Evolutionary conservation across 208 protist genomes (phyloP).

Genomic region (Leishmania guyanensis): DNA sequence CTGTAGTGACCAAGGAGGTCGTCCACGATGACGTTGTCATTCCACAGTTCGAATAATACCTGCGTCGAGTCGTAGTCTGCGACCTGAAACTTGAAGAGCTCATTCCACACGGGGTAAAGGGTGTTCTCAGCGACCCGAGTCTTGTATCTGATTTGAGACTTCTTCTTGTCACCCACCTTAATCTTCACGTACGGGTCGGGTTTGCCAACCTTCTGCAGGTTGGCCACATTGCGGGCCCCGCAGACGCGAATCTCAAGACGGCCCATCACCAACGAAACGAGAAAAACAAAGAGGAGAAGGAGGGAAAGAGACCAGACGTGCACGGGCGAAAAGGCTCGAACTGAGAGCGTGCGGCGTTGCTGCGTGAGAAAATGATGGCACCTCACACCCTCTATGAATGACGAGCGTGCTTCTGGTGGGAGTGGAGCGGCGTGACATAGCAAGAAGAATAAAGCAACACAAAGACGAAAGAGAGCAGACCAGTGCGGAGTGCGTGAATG

Average conservation of each 20-base stretch:
- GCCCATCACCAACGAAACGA: slow-evolving; percentile 6
- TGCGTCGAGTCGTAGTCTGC: slow-evolving; percentile 53
- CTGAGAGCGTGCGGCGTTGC: not conserved
- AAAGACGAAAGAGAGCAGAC: not conserved
- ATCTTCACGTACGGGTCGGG: slow-evolving; percentile 70
- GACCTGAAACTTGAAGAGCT: slow-evolving; percentile 71
- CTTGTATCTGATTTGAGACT: slow-evolving; percentile 40
- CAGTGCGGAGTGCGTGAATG: no score
- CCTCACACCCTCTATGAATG: not conserved
- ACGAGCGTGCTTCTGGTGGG: not conserved
- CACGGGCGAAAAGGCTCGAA: not conserved
- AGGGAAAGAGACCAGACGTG: not conserved
- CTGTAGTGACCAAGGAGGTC: slow-evolving; percentile 56
- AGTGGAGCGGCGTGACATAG: no score
- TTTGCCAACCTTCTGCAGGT: slow-evolving; percentile 56
- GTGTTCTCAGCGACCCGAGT: slow-evolving; percentile 52
- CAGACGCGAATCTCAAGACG: slow-evolving; percentile 76
- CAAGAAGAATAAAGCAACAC: not conserved
- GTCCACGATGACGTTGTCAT: slow-evolving; percentile 57
- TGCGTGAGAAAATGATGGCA: not conserved
- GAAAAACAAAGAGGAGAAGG: not conserved
- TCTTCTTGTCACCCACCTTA: slow-evolving; percentile 41
- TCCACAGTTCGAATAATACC: slow-evolving; percentile 64
- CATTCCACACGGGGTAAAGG: slow-evolving; percentile 65
- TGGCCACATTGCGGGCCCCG: slow-evolving; percentile 60